Base-by-base conservation (phyloP, 768 basidiomycete genomes). In the Gymnopilus junonius region DNA sequence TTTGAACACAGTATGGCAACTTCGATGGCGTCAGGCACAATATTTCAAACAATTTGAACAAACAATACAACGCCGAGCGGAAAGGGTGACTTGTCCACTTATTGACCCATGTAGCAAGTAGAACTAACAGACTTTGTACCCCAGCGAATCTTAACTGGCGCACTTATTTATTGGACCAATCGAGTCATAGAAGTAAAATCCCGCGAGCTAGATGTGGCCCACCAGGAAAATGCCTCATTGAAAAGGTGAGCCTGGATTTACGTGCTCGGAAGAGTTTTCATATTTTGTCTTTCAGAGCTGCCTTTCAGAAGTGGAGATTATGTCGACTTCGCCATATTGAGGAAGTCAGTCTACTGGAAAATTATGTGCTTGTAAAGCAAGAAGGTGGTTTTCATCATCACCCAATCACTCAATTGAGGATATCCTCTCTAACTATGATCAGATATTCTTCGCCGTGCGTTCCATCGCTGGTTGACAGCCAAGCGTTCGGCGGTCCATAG, bases 311-410 rank as follows among this genome's bases (percentile, higher is more conserved):
- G 75, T 95, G 93, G 93, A 88, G 85, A 69, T 75, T 73, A 6
- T 77, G 83, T 37, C 86, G 83, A 68, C 75, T 80, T 37, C 85
- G 87, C 25, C 91, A 92, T 70, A 82, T 83, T 2, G 90, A 93
- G 71, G 87, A 89, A 65, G 75, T 89, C 3, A 89, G 86, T 67
- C 83, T 95, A n/a, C 86, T 95, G 84, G 89, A 93, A 70, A 94
- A 91, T 70, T 92, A 93, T 73, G 84, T 88, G 60, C 83, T 90
- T 63, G 87, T 95, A 46, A 93, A 92, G 74, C 84, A 84, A 45
- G 92, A 93, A 82, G 93, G 93, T 87, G 69, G 37, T 45, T 20
- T 25, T 31, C 17, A 4, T 55, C 39, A 29, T n/a, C 31, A 29
- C 20, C 23, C n/a, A n/a, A n/a, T n/a, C n/a, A n/a, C n/a, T n/a